Evolutionary conservation across 2,329 filamentous ascomycete species (phyloP).

Genomic region (Zasmidium cellare): DNA sequence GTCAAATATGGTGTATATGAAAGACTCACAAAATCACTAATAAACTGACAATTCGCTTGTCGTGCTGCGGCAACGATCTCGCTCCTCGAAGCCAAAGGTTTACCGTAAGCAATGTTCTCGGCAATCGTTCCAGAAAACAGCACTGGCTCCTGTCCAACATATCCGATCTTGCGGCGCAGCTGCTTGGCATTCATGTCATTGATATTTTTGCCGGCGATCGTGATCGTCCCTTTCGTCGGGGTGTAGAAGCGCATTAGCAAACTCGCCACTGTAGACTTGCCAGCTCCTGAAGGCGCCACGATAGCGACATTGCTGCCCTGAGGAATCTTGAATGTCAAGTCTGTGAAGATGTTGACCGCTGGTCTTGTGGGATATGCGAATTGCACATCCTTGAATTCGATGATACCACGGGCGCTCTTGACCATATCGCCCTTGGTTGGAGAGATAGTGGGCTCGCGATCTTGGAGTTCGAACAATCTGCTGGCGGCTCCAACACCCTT

Average conservation of each 20-base stretch:
- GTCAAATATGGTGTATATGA: slow-evolving; percentile 16
- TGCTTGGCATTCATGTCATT: slow-evolving; percentile 89
- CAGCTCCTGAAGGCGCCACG: slow-evolving; percentile 91
- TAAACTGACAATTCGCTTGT: slow-evolving; percentile 94
- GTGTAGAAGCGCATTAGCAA: slow-evolving; percentile 89
- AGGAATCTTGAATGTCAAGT: slow-evolving; percentile 85
- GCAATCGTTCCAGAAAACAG: slow-evolving; percentile 83
- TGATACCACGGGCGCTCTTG: slow-evolving; percentile 79
- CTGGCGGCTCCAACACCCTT: slow-evolving; percentile 98
- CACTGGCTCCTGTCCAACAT: slow-evolving; percentile 94
- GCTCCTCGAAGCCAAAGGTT: slow-evolving; percentile 70
- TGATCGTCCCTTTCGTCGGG: slow-evolving; percentile 73
- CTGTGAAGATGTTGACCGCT: slow-evolving; percentile 86
- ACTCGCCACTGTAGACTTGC: slow-evolving; percentile 94
- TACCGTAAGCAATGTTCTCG: slow-evolving; percentile 90
- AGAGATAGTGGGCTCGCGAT: slow-evolving; percentile 82
- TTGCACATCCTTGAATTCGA: slow-evolving; percentile 79
- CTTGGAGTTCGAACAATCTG: slow-evolving; percentile 91
- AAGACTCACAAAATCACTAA: slow-evolving; percentile 76
- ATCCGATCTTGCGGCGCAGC: slow-evolving; percentile 84
- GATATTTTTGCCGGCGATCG: slow-evolving; percentile 82
- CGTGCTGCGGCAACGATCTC: slow-evolving; percentile 86
- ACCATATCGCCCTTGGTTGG: slow-evolving; percentile 80
- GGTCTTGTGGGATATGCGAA: slow-evolving; percentile 95
- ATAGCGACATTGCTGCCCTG: slow-evolving; percentile 94